Evolutionary conservation across 2,329 filamentous ascomycete genomes (phyloP).

Genomic region (Ophioceras dolichostomum): DNA sequence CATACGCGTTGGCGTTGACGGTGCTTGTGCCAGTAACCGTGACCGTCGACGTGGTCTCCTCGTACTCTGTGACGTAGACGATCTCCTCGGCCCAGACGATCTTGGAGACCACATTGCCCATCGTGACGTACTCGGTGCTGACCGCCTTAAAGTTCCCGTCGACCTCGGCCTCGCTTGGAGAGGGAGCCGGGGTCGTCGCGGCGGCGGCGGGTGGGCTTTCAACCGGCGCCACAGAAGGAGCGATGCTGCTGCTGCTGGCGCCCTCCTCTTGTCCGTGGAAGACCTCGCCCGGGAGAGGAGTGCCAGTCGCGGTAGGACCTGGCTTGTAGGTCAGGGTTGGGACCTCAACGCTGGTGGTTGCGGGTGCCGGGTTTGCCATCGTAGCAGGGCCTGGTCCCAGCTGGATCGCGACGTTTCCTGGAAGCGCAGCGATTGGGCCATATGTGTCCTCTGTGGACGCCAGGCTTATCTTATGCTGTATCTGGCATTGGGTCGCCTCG

Average conservation of each 20-base stretch:
- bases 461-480: constrained; percentile 19
- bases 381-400: constrained; percentile 15
- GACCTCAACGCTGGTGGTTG: constrained; percentile 9
- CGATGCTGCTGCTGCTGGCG: constrained; percentile 4
- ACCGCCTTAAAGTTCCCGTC: constrained; percentile 24
- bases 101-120: constrained; percentile 37
- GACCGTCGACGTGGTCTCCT: constrained; percentile 27
- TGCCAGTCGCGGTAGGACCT: constrained; percentile 18
- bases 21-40: constrained; percentile 18
- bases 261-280: constrained; percentile 18
- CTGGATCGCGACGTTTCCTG: constrained; percentile 46
- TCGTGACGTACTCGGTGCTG: constrained; percentile 42
- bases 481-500: constrained; percentile 45
- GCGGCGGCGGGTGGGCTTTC: constrained; percentile 3
- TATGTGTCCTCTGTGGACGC: constrained; percentile 52
- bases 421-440: constrained; percentile 45
- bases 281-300: constrained; percentile 27
- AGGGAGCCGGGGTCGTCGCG: constrained; percentile 9
- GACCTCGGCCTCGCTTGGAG: constrained; percentile 12
- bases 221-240: not conserved
- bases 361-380: constrained; percentile 2
- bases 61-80: constrained; percentile 37
- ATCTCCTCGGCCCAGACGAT: constrained; percentile 44
- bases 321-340: constrained; percentile 23
- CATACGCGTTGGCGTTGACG: constrained; percentile 12